Evolutionary conservation across 2,329 filamentous ascomycete species (phyloP), one percentile per base, ranked within the genome.

Genomic region (Alternaria triticimaculans): DNA sequence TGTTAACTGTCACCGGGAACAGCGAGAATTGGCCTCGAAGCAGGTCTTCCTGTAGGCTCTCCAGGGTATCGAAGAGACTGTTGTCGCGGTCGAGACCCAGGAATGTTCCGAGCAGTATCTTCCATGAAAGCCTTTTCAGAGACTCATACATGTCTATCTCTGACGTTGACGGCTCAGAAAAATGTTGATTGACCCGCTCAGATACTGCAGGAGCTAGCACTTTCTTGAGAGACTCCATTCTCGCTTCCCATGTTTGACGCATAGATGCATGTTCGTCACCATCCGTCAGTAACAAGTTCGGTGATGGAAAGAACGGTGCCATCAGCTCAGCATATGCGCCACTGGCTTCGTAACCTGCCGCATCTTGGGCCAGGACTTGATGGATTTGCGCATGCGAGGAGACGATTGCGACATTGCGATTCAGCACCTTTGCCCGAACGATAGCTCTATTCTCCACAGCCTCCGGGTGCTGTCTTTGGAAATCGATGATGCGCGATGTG

Each of bases 351-450:
- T 53, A 53, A 14, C 49, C 49, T 37, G 49, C 2, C 12, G 49
- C 49, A 23, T 53, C 49, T 2, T 53, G 25, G 49, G 49, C 49
- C 14, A 53, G 28, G 25, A 53, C 49, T 53, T 53, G 49, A 20
- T 53, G 49, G 12, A 53, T 33, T 26, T 53, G 49, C 26, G 49
- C 49, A 53, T 53, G 26, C n/a, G 49, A 53, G 18, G 49, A 53
- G n/a, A 53, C 49, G 1, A 53, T 53, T 15, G 49, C 49, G 49
- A 53, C 49, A 20, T 53, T 53, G n/a, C 49, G 49, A 53, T 53
- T 53, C 3, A 53, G 18, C 14, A 53, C 49, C 28, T 53, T 53
- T 26, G 49, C 49, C 8, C 28, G 25, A 30, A 53, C 49, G 28
- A 53, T 21, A 11, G 49, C 49, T 18, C 49, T 20, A 18, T 30